phyloP scores from a whole-genome alignment of 2,329 filamentous ascomycete genomes.

The Neodidymelliopsis sp. region DNA sequence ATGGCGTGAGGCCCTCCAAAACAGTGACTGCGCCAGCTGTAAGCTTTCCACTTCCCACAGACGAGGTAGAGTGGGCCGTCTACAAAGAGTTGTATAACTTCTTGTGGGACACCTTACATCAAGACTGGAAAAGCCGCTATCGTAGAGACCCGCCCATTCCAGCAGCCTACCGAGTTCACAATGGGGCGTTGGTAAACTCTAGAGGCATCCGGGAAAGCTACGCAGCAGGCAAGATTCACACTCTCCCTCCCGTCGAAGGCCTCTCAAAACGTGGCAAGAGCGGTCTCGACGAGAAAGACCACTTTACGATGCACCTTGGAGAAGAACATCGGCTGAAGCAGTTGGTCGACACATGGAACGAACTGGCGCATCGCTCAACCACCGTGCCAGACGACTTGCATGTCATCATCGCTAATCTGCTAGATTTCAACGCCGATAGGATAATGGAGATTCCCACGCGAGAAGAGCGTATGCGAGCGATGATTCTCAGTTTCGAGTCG shows the following conservation, averaged over 20 bases:
- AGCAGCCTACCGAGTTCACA: background rate
- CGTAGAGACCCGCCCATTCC: slow-evolving; percentile 1
- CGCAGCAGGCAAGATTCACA: too few species aligned
- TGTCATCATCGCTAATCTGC: slow-evolving; percentile 14
- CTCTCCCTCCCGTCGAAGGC: too few species aligned
- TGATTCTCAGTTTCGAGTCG: slow-evolving; percentile 9
- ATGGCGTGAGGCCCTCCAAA: background rate
- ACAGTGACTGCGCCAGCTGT: background rate
- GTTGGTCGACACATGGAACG: slow-evolving; percentile 14
- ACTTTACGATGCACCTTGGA: slow-evolving; percentile 6
- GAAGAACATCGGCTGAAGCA: slow-evolving; percentile 9
- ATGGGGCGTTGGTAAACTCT: too few species aligned
- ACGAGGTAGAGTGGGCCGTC: background rate
- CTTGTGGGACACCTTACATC: slow-evolving; percentile 8
- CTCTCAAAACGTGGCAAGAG: too few species aligned
- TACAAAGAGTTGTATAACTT: slow-evolving; percentile 6
- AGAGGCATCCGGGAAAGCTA: too few species aligned
- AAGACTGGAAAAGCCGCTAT: slow-evolving; percentile 11
- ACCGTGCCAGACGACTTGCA: slow-evolving; percentile 17
- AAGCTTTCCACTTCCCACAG: background rate
- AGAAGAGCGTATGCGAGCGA: slow-evolving; percentile 8
- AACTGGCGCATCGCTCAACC: slow-evolving; percentile 13
- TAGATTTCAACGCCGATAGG: slow-evolving; percentile 15
- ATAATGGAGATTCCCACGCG: slow-evolving; percentile 7
- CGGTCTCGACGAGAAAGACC: slow-evolving; percentile 1